Percentiles rank a stretch among this genome's conserved stretches.
These are phyloP conservation scores for Candida koratica DNA, from an alignment of 805 yeast genomes.

Conservation along the genomic window DNA sequence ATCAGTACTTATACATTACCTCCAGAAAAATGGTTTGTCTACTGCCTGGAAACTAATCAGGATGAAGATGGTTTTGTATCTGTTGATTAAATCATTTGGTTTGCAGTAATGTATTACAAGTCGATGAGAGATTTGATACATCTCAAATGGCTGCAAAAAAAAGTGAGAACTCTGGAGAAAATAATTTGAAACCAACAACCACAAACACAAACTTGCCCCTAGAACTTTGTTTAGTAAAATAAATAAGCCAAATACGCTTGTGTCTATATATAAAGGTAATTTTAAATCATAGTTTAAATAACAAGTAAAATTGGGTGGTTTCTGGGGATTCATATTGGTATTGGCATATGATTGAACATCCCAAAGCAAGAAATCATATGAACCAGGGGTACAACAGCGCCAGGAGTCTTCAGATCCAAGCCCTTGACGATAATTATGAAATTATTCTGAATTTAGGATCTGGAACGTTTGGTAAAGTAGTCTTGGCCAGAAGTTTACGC, in stretches of 20 bases:
- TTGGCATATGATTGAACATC: background rate
- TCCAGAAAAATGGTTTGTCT: constrained; percentile 16
- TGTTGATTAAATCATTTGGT: background rate
- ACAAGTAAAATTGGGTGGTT: too few species aligned
- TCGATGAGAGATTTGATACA: constrained; percentile 1
- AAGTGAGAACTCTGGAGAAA: background rate
- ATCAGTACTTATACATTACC: constrained; percentile 34
- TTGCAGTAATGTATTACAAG: too few species aligned
- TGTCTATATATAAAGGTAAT: too few species aligned
- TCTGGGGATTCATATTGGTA: too few species aligned
- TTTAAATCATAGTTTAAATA: too few species aligned
- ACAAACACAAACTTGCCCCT: background rate
- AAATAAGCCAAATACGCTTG: too few species aligned
- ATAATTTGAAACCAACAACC: constrained; percentile 3
- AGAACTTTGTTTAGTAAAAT: background rate
- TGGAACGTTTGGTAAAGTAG: constrained; percentile 74
- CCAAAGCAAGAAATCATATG: background rate
- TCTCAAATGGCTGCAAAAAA: constrained; percentile 5
- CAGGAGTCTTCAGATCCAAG: background rate
- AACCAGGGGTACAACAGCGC: background rate
- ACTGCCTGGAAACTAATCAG: background rate
- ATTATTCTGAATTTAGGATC: constrained; percentile 55
- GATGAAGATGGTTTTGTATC: background rate
- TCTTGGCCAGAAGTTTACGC: constrained; percentile 50
- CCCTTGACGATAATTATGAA: constrained; percentile 32